Evolutionary conservation across 768 basidiomycete genomes (phyloP).

Genomic region (Pleurotus cornucopiae): DNA sequence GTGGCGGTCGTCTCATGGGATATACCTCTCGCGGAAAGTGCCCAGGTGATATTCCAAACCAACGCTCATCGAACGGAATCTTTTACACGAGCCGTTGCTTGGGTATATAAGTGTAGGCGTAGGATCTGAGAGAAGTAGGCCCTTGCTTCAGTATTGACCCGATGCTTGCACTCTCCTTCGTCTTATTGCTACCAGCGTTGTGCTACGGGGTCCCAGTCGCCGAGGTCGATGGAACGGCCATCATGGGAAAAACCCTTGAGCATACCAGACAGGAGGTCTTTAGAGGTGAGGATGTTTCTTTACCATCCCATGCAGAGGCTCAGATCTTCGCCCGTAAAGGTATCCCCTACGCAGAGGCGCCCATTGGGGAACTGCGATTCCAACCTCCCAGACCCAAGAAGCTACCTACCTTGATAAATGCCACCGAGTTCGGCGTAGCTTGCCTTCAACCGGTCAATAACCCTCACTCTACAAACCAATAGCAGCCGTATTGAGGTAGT

Average conservation of each 20-base stretch:
- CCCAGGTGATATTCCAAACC: too few species aligned
- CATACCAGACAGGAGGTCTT: background rate
- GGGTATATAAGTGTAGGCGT: background rate
- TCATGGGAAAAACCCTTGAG: background rate
- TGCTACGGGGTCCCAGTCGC: background rate
- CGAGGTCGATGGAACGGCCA: background rate
- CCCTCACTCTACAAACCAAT: background rate
- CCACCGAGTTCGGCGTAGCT: constrained; percentile 17
- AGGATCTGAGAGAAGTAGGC: too few species aligned
- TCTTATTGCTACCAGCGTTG: background rate
- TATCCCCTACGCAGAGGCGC: constrained; percentile 29
- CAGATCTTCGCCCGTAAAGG: constrained; percentile 12
- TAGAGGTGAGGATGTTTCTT: background rate
- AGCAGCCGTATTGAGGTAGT: background rate
- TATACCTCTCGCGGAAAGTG: too few species aligned
- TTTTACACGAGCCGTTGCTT: background rate
- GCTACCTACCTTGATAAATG: constrained; percentile 11
- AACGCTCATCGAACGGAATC: too few species aligned
- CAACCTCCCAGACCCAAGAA: constrained; percentile 18
- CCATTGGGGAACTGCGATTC: constrained; percentile 22
- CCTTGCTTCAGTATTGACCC: too few species aligned
- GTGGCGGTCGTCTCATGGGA: too few species aligned
- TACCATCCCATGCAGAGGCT: background rate
- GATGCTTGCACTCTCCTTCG: background rate
- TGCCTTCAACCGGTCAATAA: constrained; percentile 19